Evolutionary conservation across 352 stramenopile species (phyloP), one percentile per base, ranked within the genome.

Genomic region (Peronospora farinosa): DNA sequence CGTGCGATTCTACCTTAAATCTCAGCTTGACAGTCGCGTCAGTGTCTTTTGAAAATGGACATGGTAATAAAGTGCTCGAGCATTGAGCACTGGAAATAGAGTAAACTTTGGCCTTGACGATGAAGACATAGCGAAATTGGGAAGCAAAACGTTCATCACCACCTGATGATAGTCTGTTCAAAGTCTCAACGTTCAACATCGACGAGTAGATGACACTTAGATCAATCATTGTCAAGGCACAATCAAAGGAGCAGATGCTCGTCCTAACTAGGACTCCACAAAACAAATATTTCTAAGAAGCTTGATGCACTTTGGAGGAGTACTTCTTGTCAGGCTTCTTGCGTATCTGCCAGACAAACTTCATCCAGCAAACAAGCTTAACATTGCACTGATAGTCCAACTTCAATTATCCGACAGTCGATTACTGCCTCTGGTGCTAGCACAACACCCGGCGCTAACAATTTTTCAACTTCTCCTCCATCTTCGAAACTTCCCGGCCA

Each of bases 401-500:
- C 79, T 70, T 93, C 82, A 23, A 90, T 68, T 37, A 91, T 88
- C 11, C 74, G 75, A 56, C 82, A 93, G 51, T 93, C 82, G 9
- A 93, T 74, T 4, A 80, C 51, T 2, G 74, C 82, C 49, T 93
- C 82, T 1, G 71, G 66, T 21, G 63, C 68, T 5, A 93, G 60
- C 0, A 19, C 40, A 2, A 91, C 63, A 1, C 62, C 70, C 0
- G 55, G 48, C 1, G 65, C 54, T n/a, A 93, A 44, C 47, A 67
- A 67, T 19, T 64, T 47, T 55, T 93, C 82, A 15, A 91, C 65
- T 19, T 91, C 82, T 6, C 79, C 79, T 32, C 71, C 73, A 53
- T 91, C 72, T 60, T 88, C 75, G 60, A 90, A 93, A 53, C 79
- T 91, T 17, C 82, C 79, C 0, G 82, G 82, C 82, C 82, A 93